Base-by-base conservation (phyloP, 495 filamentous ascomycete species). In the Bacidia rubella region DNA sequence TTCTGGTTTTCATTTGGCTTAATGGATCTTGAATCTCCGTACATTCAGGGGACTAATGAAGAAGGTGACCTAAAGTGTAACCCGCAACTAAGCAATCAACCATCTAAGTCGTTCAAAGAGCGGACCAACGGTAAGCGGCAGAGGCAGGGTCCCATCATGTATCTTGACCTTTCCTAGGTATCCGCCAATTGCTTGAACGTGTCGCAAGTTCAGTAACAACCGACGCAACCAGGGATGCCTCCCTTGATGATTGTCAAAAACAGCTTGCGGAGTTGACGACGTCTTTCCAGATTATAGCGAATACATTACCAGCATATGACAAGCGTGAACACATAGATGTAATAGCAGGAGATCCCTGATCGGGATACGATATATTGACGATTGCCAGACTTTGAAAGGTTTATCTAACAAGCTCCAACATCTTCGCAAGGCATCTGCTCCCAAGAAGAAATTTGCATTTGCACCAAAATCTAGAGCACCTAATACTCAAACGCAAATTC, bases 321-420 rank as follows among this genome's bases (percentile, higher is more conserved):
- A 85, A 87, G 62, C 72, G 84, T 54, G 78, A 79, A 19, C 89
- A 86, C 61, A 71, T 77, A 27, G 80, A 85, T 58, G 83, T 85
- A 70, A 24, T 21, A 27, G 47, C 7, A 24, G 2, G 40, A 39
- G 20, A 5, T 20, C 9, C 19, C 17, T 5, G 7, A 9, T 20
- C 41, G 19, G 12, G 41, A 9, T 9, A 44, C 41, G 12, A 9
- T 5, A 7, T 22, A 17, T 5, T 44, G 7, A 9, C 12, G 19
- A 9, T 9, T 17, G 7, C 7, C 49, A 87, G 78, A 75, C 81
- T 51, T 77, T 88, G 61, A 84, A 84, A 70, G 73, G 72, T 0
- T 69, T 90, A 17, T 75, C 76, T 24, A 79, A 83, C 45, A 81
- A 81, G 56, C 66, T 90, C 20, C 70, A 76, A 26, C 71, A 77